phyloP scores from a whole-genome alignment of 176 grass and related monocot genomes.

The Triticum monococcum region DNA sequence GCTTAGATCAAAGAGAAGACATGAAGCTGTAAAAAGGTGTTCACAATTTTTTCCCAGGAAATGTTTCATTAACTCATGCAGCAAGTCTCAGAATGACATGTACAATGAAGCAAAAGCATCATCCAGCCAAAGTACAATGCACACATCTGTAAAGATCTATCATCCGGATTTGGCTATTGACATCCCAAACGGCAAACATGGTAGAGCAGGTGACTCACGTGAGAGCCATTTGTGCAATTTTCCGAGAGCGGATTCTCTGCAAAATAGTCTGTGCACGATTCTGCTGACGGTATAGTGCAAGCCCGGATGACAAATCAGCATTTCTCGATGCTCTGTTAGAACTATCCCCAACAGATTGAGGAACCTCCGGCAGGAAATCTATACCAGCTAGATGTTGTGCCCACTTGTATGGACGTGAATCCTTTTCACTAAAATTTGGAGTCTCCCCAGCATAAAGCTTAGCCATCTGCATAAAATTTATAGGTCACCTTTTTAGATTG shows the following conservation, averaged over 20 bases:
- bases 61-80: slow-evolving; percentile 40
- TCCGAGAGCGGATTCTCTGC: slow-evolving; percentile 86
- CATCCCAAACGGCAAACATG: slow-evolving; percentile 48
- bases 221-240: slow-evolving; percentile 90
- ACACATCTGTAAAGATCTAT: slow-evolving; percentile 31
- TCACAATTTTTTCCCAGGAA: slow-evolving; percentile 18
- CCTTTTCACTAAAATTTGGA: slow-evolving; percentile 70
- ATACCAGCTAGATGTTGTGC: slow-evolving; percentile 94
- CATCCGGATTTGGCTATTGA: slow-evolving; percentile 36
- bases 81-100: slow-evolving; percentile 34
- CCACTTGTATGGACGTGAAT: slow-evolving; percentile 92
- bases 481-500: neutral
- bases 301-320: slow-evolving; percentile 64
- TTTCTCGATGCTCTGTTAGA: slow-evolving; percentile 41
- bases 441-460: slow-evolving; percentile 72
- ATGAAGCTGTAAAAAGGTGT: neutral
- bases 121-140: slow-evolving; percentile 48
- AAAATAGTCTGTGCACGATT: slow-evolving; percentile 84
- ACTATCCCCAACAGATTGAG: slow-evolving; percentile 41
- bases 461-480: slow-evolving; percentile 66
- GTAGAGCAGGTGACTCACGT: slow-evolving; percentile 82
- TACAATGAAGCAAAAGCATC: slow-evolving; percentile 41
- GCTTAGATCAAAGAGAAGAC: slow-evolving; percentile 32
- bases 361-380: slow-evolving; percentile 84
- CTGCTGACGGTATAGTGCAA: slow-evolving; percentile 75